These are phyloP conservation scores for Cladochytrium replicatum DNA, from an alignment of 192 early-diverging fungal species.

Conservation along the genomic window DNA sequence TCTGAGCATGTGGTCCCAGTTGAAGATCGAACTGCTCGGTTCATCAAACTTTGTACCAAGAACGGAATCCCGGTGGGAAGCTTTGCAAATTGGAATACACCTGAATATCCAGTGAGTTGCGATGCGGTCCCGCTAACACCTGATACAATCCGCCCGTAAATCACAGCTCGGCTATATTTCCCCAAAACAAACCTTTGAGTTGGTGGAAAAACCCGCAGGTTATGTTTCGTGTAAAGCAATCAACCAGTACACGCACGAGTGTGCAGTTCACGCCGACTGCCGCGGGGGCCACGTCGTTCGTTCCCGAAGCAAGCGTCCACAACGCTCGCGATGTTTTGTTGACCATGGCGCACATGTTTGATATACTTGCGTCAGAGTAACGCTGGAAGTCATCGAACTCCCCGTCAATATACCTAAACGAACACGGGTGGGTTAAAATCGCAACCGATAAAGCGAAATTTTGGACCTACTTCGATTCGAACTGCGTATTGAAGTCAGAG, in stretches of 20 bases:
- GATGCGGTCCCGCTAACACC: no score
- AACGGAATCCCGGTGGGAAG: conserved; percentile 3
- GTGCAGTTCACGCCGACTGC: conserved; percentile 42
- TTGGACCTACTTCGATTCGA: conserved; percentile 39
- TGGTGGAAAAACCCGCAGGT: conserved; percentile 43
- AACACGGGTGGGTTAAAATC: background rate
- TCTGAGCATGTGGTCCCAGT: no score
- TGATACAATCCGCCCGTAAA: no score
- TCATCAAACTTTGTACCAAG: conserved; percentile 16
- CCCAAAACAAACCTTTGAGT: background rate
- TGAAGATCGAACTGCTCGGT: no score
- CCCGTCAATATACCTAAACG: conserved; percentile 45
- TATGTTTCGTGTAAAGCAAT: conserved; percentile 56
- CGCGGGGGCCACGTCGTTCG: conserved; percentile 25
- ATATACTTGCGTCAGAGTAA: conserved; percentile 21
- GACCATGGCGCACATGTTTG: conserved; percentile 49
- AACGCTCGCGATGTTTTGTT: conserved; percentile 46
- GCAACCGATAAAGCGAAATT: no score
- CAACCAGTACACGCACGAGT: conserved; percentile 38
- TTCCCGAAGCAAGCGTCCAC: conserved; percentile 42
- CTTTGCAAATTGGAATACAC: background rate
- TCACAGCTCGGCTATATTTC: background rate
- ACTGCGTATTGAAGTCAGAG: conserved; percentile 45
- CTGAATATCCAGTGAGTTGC: background rate
- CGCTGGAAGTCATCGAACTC: conserved; percentile 50